Evolutionary conservation across 495 filamentous ascomycete species (phyloP), one percentile per base, ranked within the genome.

Genomic region (Diplogelasinospora grovesii): DNA sequence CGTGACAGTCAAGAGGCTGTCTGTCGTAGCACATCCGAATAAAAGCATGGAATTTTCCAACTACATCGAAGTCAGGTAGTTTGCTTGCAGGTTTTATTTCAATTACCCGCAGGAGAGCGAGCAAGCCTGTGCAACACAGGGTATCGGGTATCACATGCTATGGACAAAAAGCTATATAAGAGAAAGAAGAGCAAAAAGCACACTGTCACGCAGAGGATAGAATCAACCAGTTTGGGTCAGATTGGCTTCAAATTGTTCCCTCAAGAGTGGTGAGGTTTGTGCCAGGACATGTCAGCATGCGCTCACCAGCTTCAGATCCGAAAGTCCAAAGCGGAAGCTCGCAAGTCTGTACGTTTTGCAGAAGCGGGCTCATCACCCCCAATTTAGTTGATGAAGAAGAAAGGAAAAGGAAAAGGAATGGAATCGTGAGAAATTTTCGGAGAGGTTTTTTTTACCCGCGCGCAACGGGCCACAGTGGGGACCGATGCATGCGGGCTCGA

Each of bases 271-370:
- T 78, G 61, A 68, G 59, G 54, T 39, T 70, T 68, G 68, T 59
- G 68, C 69, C 68, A 51, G 67, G 59, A 70, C 74, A 79, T 74
- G 41, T 74, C 72, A 70, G 62, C 73, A 72, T 64, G 55, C 64
- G 62, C 61, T 65, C 60, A 57, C 54, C 42, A 41, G 23, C 14
- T 24, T 8, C 18, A 11, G 19, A 8, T 22, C 22, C 22, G 8
- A 11, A 16, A 13, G 24, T 43, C 39, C 41, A 42, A 53, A 51
- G 43, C 60, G 64, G 60, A 66, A 53, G 54, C 57, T 56, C 41
- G 11, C 50, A 42, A 48, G 56, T 63, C 31, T 36, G 27, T 61
- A 59, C 42, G 37, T 44, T 55, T 50, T 53, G 51, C n/a, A 55
- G 36, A 62, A 68, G 63, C 65, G 58, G 55, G 60, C 71, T 77